Base-by-base conservation (phyloP, 176 grass and related monocot species). In the Aegilops sharonensis region DNA sequence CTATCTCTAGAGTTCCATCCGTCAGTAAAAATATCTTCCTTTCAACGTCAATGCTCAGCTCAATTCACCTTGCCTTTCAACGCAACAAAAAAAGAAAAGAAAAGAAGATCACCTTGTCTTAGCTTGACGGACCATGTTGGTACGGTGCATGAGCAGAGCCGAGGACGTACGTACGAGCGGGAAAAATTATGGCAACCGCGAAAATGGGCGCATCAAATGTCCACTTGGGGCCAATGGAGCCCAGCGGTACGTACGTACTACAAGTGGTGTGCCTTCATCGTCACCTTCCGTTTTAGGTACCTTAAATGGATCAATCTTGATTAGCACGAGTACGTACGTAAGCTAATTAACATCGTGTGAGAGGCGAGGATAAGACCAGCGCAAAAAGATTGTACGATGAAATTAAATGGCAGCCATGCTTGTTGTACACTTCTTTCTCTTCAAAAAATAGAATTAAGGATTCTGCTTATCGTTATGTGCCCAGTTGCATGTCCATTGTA, bases 281-380 rank as follows among this genome's bases (percentile, higher is more conserved):
- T 42, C 79, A 25, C 25, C 62, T 82, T 76, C 79, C 71, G 57
- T 18, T 87, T 82, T 34, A 23, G 79, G 79, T 48, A 56, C n/a
- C 64, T 37, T 71, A 3, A 72, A 0, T 24, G 5, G 21, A 62
- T 25, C 14, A 1, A 30, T 20, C 72, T 20, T 52, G 7, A 1
- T 72, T 68, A n/a, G 17, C 34, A 71, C 20, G 18, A 20, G 48
- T 52, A 52, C 35, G 63, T 15, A 13, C 62, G 4, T 14, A 13
- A 64, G 25, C 11, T 48, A 13, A 17, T 52, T 9, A 9, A n/a
- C 21, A 61, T 3, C 59, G 59, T n/a, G 59, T 23, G 21, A 61
- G 21, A 61, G 21, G 8, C 21, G 21, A 11, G 60, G 60, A 24
- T 62, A 24, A 62, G 59, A 24, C n/a, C 60, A 62, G 1, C 0